Evolutionary conservation across 2,329 filamentous ascomycete species (phyloP).

Genomic region (Nigrospora osmanthi): DNA sequence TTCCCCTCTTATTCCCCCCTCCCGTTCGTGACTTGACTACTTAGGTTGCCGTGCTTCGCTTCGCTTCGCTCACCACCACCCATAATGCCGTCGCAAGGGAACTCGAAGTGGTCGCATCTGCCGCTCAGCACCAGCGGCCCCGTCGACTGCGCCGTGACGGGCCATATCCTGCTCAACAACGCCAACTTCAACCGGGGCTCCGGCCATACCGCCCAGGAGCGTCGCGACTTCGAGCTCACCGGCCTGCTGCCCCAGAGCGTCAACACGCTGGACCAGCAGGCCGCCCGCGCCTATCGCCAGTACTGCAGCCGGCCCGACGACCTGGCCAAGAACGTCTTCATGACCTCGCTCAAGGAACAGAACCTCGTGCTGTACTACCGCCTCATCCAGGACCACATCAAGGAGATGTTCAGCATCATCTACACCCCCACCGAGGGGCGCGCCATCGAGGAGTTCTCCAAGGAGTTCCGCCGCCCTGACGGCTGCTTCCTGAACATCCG

Average conservation of each 20-base stretch:
- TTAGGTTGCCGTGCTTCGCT: too few relatives aligned
- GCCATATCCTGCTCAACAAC: constrained; percentile 51
- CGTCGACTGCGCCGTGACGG: constrained; percentile 39
- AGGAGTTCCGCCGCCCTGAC: constrained; percentile 68
- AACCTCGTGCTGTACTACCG: constrained; percentile 76
- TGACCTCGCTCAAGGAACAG: constrained; percentile 78
- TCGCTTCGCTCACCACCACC: too few relatives aligned
- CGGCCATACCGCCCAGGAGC: constrained; percentile 63
- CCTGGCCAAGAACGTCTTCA: constrained; percentile 79
- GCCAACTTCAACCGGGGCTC: constrained; percentile 79
- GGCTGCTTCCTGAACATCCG: constrained; percentile 75
- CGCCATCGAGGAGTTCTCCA: constrained; percentile 77
- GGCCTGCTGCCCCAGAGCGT: constrained; percentile 66
- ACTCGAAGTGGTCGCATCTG: constrained; percentile 32
- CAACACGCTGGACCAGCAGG: constrained; percentile 71
- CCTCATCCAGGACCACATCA: constrained; percentile 68
- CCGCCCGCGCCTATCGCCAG: constrained; percentile 71
- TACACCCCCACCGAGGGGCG: constrained; percentile 89
- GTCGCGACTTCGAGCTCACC: constrained; percentile 59
- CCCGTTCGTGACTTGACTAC: too few relatives aligned
- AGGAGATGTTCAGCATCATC: constrained; percentile 85
- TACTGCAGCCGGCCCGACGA: constrained; percentile 56
- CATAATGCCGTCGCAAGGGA: constrained; percentile 16
- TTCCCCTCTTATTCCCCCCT: too few relatives aligned
- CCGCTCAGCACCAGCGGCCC: constrained; percentile 39